Percentiles rank a stretch among this genome's conserved stretches.
phyloP scores from a whole-genome alignment of 257 asterid genomes.

The Gentiana straminea region DNA sequence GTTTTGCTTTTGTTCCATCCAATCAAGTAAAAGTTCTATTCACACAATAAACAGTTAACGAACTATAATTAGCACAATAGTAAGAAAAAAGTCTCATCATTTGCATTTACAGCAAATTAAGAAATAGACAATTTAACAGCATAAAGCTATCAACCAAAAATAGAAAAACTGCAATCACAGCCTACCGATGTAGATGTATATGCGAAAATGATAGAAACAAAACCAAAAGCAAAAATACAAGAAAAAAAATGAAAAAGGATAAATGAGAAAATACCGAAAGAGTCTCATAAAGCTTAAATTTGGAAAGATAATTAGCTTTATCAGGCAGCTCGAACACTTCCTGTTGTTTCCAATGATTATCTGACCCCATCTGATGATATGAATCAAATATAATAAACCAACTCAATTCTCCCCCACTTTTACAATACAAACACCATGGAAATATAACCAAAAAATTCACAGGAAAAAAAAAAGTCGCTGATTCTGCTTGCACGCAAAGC shows the following conservation, averaged over 20 bases:
- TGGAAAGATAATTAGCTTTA: conserved; percentile 35
- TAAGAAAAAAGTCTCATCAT: too few relatives aligned
- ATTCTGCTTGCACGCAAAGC: too few relatives aligned
- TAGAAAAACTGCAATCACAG: too few relatives aligned
- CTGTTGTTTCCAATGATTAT: conserved; percentile 4
- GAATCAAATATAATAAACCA: too few relatives aligned
- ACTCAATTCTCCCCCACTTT: not conserved
- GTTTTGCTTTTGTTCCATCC: conserved; percentile 72
- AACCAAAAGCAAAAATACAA: not conserved
- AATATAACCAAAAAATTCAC: too few relatives aligned
- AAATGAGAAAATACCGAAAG: conserved; percentile 47
- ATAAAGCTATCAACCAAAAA: too few relatives aligned
- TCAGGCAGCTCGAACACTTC: conserved; percentile 11
- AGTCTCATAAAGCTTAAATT: conserved; percentile 81
- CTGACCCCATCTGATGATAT: conserved; percentile 21
- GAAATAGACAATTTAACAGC: too few relatives aligned
- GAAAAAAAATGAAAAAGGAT: not conserved
- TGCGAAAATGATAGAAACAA: too few relatives aligned
- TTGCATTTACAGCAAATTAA: not conserved
- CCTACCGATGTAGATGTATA: too few relatives aligned
- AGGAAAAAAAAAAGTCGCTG: too few relatives aligned
- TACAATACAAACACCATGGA: too few relatives aligned
- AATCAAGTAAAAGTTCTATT: conserved; percentile 77
- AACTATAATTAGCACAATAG: too few relatives aligned
- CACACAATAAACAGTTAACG: conserved; percentile 1